A percentile compares a stretch with the other conserved stretches of the same genome.
Evolutionary conservation across 495 filamentous ascomycete genomes (phyloP).

Genomic region (Pyrenopolyporus hunteri): DNA sequence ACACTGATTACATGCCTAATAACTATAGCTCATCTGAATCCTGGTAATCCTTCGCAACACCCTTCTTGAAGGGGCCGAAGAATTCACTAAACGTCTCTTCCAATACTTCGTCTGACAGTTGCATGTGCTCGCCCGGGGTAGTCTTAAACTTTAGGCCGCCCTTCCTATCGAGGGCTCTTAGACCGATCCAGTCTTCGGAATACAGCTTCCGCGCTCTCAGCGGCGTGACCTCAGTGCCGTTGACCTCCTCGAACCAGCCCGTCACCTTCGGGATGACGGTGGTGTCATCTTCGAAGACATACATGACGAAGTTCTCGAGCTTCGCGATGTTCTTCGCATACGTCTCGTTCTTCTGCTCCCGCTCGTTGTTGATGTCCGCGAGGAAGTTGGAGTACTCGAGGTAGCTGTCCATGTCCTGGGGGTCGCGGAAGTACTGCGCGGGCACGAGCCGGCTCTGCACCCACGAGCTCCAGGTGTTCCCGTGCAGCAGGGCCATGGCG

Average conservation of each 20-base stretch:
- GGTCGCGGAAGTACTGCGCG: constrained; percentile 92
- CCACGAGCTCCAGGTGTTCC: constrained; percentile 75
- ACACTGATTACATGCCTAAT: constrained; percentile 13
- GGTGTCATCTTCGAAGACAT: constrained; percentile 84
- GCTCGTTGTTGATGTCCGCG: constrained; percentile 99
- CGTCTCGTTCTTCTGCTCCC: constrained; percentile 69
- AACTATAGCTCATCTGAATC: constrained; percentile 36
- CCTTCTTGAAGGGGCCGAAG: constrained; percentile 61
- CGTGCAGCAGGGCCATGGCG: constrained; percentile 72
- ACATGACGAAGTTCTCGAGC: constrained; percentile 85
- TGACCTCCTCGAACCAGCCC: constrained; percentile 88
- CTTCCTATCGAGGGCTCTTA: constrained; percentile 80
- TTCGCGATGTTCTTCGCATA: constrained; percentile 74
- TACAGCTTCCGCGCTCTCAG: constrained; percentile 79
- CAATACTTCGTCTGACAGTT: constrained; percentile 70
- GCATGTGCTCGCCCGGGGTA: constrained; percentile 82
- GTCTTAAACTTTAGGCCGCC: constrained; percentile 77
- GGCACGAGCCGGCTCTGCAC: constrained; percentile 84
- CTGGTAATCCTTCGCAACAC: constrained; percentile 25
- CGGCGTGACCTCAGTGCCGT: constrained; percentile 68
- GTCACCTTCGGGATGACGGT: constrained; percentile 91
- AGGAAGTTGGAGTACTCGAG: constrained; percentile 87
- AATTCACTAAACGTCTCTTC: constrained; percentile 72
- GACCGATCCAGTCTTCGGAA: constrained; percentile 91
- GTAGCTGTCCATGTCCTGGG: constrained; percentile 71